phyloP scores from a whole-genome alignment of 2,329 filamentous ascomycete genomes.

The Fusarium sp. region DNA sequence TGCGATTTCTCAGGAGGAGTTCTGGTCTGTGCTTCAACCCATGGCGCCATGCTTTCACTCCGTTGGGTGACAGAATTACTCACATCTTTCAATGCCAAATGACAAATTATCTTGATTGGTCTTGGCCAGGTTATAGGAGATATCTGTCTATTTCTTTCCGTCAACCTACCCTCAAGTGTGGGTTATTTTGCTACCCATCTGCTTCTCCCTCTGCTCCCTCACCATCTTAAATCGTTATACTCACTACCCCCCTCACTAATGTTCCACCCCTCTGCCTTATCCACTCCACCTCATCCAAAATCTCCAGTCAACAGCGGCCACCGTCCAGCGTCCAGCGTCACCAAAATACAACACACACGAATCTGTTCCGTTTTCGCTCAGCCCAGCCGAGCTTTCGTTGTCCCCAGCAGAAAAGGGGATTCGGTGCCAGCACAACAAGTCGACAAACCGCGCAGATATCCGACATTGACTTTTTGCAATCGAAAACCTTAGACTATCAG shows the following conservation, averaged over 20 bases:
- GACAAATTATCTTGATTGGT: too few species aligned
- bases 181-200: too few species aligned
- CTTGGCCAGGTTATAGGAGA: too few species aligned
- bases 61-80: too few species aligned
- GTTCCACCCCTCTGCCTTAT: slow-evolving; percentile 18
- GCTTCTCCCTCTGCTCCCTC: slow-evolving; percentile 7
- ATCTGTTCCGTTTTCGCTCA: slow-evolving; percentile 33
- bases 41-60: slow-evolving; percentile 30
- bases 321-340: slow-evolving; percentile 25
- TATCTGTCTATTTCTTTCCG: too few species aligned
- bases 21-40: slow-evolving; percentile 29
- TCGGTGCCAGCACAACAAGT: slow-evolving; percentile 31
- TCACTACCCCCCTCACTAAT: slow-evolving; percentile 12
- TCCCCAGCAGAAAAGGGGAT: slow-evolving; percentile 29
- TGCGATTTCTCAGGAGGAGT: slow-evolving; percentile 12
- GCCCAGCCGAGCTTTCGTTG: slow-evolving; percentile 23
- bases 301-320: slow-evolving; percentile 19
- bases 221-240: background rate
- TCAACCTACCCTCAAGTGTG: too few species aligned
- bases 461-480: background rate
- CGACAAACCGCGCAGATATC: slow-evolving; percentile 21
- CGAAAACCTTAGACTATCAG: slow-evolving; percentile 18
- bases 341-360: slow-evolving; percentile 33
- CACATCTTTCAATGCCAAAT: too few species aligned
- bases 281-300: slow-evolving; percentile 30